Base-by-base conservation (phyloP, 352 stramenopile genomes). In the Phytophthora quininea region DNA sequence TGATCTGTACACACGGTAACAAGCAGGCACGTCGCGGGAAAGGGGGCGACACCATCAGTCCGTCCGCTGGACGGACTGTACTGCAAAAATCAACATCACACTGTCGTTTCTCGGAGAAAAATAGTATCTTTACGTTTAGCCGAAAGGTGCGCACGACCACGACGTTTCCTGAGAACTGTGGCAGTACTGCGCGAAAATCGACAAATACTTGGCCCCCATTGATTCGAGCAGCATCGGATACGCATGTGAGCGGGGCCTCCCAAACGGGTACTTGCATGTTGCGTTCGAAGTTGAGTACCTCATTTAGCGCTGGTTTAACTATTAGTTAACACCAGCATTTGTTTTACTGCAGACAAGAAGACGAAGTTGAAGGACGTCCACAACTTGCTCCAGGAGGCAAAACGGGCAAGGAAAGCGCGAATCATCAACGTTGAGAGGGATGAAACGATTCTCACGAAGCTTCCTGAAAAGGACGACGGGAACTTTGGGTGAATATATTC, bases 151-250 rank as follows among this genome's bases (percentile, higher is more conserved):
- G 3, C 55, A 62, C 24, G 27, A 54, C 4, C 45, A 53, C 47
- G 14, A 2, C 0, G n/a, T 64, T 3, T 46, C 48, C 1, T 29
- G 43, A 3, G 46, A 58, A 4, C 47, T 52, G 38, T 64, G 47
- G 58, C 52, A 46, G 10, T 30, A 56, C 14, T 63, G 55, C 27
- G 35, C 35, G 56, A 63, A 11, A 56, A 51, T 9, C 45, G 56
- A 1, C 33, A 29, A 1, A 42, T 63, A 24, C 9, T 42, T 9
- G 56, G 55, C 12, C 46, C 33, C 0, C 8, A 24, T 7, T 63
- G 5, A 7, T 40, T 6, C 35, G 0, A 6, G 24, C 37, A 38
- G 56, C 30, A 48, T 58, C 15, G 32, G 58, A 37, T n/a, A 53
- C 58, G 58, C 27, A 37, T 4, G 45, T 52, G 38, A 38, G 29